Conservation (phyloP, 1,284 basidiomycete species). For the Cystobasidium slooffiae region DNA sequence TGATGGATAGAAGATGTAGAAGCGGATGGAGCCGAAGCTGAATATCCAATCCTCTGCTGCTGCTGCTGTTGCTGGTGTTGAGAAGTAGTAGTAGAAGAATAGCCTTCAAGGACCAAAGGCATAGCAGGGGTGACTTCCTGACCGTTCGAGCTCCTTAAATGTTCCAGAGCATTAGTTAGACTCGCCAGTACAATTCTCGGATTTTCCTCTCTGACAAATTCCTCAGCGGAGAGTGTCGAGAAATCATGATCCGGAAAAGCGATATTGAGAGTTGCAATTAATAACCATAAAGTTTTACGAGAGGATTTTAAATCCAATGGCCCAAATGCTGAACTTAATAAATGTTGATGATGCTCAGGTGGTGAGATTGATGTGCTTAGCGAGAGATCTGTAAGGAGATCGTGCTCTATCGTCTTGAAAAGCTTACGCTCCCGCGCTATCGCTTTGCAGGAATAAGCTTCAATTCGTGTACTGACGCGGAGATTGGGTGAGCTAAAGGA, state of each 20-base stretch:
- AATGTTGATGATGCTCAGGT: constrained; percentile 60
- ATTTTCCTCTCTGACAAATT: constrained; percentile 77
- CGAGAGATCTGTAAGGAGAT: constrained; percentile 72
- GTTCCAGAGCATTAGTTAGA: constrained; percentile 71
- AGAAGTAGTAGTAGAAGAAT: background rate
- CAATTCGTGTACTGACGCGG: constrained; percentile 85
- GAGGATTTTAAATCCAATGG: constrained; percentile 62
- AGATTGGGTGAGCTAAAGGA: constrained; percentile 51
- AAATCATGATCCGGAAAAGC: constrained; percentile 99
- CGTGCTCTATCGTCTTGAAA: constrained; percentile 86
- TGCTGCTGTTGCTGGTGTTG: too few species aligned
- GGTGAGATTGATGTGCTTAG: constrained; percentile 70
- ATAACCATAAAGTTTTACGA: constrained; percentile 86
- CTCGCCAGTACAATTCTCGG: constrained; percentile 73
- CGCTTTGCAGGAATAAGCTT: constrained; percentile 97
- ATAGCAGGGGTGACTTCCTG: constrained; percentile 6
- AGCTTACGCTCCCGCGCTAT: constrained; percentile 96
- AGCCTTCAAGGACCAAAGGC: constrained; percentile 8
- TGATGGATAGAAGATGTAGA: too few species aligned
- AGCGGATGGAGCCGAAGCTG: too few species aligned
- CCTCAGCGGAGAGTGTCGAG: constrained; percentile 84
- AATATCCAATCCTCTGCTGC: too few species aligned
- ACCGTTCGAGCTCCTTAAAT: constrained; percentile 32
- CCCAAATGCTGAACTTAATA: constrained; percentile 57
- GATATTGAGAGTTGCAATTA: constrained; percentile 94